phyloP scores from a whole-genome alignment of 345 rosid species.

The Eucalyptus coolabah region DNA sequence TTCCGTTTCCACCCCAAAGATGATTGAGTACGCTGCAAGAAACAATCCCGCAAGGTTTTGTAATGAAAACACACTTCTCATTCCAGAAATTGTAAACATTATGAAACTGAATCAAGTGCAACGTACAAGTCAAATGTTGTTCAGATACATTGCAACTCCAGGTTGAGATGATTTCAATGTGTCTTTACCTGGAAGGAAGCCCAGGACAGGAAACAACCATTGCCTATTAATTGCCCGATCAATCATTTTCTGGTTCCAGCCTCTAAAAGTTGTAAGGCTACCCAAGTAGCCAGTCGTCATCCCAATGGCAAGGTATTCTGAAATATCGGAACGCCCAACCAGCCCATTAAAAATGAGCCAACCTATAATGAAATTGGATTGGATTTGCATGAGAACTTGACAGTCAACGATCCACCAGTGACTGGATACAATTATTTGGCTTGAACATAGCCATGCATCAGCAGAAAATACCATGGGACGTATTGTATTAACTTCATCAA shows the following conservation, averaged over 20 bases:
- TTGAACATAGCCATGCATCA: neutral
- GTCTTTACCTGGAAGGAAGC: constrained; percentile 55
- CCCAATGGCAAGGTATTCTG: constrained; percentile 66
- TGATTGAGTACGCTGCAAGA: constrained; percentile 56
- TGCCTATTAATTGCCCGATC: constrained; percentile 57
- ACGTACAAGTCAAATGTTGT: neutral
- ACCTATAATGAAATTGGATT: neutral
- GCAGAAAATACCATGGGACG: neutral
- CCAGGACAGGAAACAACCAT: constrained; percentile 53
- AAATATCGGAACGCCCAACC: constrained; percentile 57
- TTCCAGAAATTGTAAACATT: neutral
- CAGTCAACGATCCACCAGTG: neutral
- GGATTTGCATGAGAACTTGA: neutral
- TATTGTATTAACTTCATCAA: too few species aligned
- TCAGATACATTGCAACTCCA: neutral
- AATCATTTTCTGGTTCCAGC: constrained; percentile 93
- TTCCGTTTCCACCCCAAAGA: constrained; percentile 67
- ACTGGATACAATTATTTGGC: neutral
- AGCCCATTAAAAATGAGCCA: neutral
- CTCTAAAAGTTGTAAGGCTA: constrained; percentile 84
- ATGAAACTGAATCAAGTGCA: neutral
- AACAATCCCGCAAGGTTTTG: constrained; percentile 10
- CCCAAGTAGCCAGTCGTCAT: constrained; percentile 85
- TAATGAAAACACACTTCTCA: neutral
- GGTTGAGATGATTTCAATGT: neutral